Base-by-base conservation (phyloP, 2,329 filamentous ascomycete genomes). In the Diplodia scrobiculata region DNA sequence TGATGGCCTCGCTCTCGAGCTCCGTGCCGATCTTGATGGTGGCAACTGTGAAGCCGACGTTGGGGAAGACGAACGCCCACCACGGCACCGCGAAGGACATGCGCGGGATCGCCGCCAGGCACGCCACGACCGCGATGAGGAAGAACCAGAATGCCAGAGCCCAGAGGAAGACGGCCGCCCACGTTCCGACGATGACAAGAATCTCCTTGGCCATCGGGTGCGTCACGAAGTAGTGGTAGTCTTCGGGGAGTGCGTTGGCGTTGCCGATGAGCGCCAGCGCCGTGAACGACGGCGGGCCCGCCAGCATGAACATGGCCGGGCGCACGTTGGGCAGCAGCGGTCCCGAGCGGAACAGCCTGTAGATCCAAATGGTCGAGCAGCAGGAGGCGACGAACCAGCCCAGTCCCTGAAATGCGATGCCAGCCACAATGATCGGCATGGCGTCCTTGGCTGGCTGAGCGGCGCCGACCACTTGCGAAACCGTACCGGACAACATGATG, bases 301-400 rank as follows among this genome's bases (percentile, higher is more conserved):
- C 89, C 67, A 87, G 88, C 79, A 92, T 91, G 79, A 90, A 91
- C 73, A 92, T 84, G 0, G 86, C 89, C 0, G 89, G 87, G 60
- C 89, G 81, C 68, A 89, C 86, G 71, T 89, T 86, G 7, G 84
- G 81, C 69, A 80, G 76, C 0, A 89, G 89, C 17, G 91, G 82
- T 1, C 89, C 85, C 1, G 82, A 81, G 69, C 86, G 83, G 86
- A 91, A 89, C n/a, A 91, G 80, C 5, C 89, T 84, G 50, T 86
- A 87, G 66, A 91, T 84, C 81, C 90, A 91, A 73, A 89, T 85
- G 0, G 88, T 82, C 72, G 91, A 91, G 87, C 91, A 90, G 77
- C 90, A 83, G 63, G 88, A 81, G 3, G 87, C 84, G n/a, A 91
- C 83, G 11, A 84, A 84, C 67, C 90, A 84, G 2, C 89, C 89